Conservation (phyloP, 495 filamentous ascomycete species). For the Aspergillus bridgeri region DNA sequence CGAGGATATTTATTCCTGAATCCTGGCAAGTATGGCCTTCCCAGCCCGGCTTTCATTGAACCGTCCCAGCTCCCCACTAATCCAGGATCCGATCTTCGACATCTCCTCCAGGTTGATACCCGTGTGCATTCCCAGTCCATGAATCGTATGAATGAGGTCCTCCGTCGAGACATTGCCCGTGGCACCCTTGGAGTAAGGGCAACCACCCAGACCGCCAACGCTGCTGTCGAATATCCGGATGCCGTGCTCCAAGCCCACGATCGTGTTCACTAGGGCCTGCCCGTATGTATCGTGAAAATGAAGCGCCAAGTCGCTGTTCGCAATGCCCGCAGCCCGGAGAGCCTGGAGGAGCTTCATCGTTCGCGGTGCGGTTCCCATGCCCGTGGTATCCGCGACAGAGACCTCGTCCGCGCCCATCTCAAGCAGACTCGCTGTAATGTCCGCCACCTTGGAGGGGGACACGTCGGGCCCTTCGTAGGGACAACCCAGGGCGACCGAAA, state of each 20-base stretch:
- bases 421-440: conserved; percentile 75
- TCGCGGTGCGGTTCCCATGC: conserved; percentile 87
- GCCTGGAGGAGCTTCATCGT: conserved; percentile 68
- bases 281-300: conserved; percentile 99
- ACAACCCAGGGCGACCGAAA: conserved; percentile 90
- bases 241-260: conserved; percentile 82
- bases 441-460: conserved; percentile 71
- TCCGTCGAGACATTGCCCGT: conserved; percentile 96
- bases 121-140: conserved; percentile 81
- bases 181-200: conserved; percentile 88
- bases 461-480: conserved; percentile 90
- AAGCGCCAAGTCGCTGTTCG: conserved; percentile 77
- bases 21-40: conserved; percentile 67
- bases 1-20: conserved; percentile 3
- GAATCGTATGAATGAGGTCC: conserved; percentile 85
- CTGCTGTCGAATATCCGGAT: conserved; percentile 86
- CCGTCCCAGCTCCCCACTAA: conserved; percentile 75
- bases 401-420: conserved; percentile 98
- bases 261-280: conserved; percentile 85
- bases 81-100: conserved; percentile 83
- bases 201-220: conserved; percentile 89
- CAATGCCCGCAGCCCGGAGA: conserved; percentile 70
- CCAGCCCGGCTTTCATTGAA: conserved; percentile 73
- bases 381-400: conserved; percentile 89
- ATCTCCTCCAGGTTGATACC: conserved; percentile 83